Base-by-base conservation (phyloP, 1,284 basidiomycete species). In the Coniferiporia weirii region DNA sequence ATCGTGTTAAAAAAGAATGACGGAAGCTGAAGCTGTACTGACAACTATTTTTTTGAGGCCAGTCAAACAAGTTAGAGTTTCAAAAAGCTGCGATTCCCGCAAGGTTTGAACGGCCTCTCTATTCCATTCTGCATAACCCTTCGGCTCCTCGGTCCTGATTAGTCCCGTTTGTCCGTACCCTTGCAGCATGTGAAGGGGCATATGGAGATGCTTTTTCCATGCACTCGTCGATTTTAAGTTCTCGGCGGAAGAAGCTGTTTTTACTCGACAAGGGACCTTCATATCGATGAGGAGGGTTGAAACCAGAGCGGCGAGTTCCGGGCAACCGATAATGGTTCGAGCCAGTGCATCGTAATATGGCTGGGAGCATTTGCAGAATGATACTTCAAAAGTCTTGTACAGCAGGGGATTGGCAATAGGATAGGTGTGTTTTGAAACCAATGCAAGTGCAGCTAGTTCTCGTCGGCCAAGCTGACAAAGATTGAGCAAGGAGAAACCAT, bases 351-450 rank as follows among this genome's bases (percentile, higher is more conserved):
- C 46, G 32, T 54, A 59, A 38, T 62, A 59, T n/a, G 40, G 8
- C 10, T 56, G n/a, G n/a, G 61, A 62, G 40, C 61, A 62, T 20
- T 52, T 62, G 48, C 52, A 50, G 34, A 62, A 56, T 9, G 61
- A 62, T 13, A 62, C 12, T 49, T 62, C 61, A 20, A 59, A 36
- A 8, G 43, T 43, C 15, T 19, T 34, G 48, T 62, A 62, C 4
- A 59, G 52, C 8, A 56, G 19, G 13, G 40, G 46, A 46, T 59
- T 59, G 10, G 57, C 61, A 13, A 48, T 19, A 32, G 48, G 45
- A 43, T 59, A 59, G 2, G 49, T 38, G 13, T 51, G 6, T 45
- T 46, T 54, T 7, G 61, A 59, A 7, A 47, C 34, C 12, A 54
- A 22, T 34, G 61, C 50, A 17, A 62, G 43, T 8, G 51, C 46